Evolutionary conservation across 1,284 basidiomycete species (phyloP).

Genomic region (Inonotus obliquus): DNA sequence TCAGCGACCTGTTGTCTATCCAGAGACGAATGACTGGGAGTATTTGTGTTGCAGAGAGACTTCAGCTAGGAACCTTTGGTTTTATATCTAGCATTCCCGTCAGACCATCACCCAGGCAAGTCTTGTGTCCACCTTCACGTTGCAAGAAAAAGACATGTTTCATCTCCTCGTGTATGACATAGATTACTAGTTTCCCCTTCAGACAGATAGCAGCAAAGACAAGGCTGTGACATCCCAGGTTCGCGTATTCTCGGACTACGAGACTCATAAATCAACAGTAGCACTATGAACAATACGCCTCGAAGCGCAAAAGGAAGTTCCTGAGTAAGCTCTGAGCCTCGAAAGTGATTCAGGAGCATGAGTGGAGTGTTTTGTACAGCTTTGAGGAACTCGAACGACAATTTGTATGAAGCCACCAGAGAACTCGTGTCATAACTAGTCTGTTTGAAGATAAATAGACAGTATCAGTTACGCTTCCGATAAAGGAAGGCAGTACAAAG

Average conservation of each 20-base stretch:
- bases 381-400: not conserved
- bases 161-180: not conserved
- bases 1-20: constrained; percentile 8
- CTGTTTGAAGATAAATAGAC: not conserved
- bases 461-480: not conserved
- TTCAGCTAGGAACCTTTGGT: not conserved
- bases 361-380: not conserved
- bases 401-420: not conserved
- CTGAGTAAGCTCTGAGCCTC: not conserved
- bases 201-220: not conserved
- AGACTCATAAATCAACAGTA: not conserved
- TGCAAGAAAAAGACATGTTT: not conserved
- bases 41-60: not conserved
- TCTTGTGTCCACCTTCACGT: too few relatives aligned
- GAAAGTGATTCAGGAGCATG: not conserved
- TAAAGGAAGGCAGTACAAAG: not conserved
- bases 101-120: too few relatives aligned
- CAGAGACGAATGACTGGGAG: not conserved
- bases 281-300: not conserved
- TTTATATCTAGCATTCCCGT: not conserved
- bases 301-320: not conserved
- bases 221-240: not conserved
- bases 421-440: not conserved
- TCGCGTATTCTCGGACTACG: not conserved
- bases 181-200: not conserved